Evolutionary conservation across 2,329 filamentous ascomycete species (phyloP), one percentile per base, ranked within the genome.

Genomic region (Escovopsis sp.): DNA sequence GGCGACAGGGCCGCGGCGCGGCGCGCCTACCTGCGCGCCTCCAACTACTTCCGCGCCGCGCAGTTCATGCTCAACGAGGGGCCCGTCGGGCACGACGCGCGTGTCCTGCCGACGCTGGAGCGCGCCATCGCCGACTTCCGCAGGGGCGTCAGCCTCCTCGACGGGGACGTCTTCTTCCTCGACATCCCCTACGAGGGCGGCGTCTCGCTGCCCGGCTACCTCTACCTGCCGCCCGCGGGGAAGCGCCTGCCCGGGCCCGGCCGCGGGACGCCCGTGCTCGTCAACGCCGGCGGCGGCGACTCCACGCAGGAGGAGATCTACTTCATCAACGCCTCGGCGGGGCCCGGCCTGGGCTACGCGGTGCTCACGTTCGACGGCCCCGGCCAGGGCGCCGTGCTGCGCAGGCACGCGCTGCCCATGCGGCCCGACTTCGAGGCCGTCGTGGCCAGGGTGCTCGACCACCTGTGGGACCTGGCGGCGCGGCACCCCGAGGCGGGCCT

Each of bases 301-400:
- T 59, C 53, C 2, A 50, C 57, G 1, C 58, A 62, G 45, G 63
- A 66, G 43, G 63, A 66, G 25, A 51, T 58, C 13, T 57, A 57
- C 40, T 60, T 64, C 43, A 37, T 47, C 20, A 49, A 53, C 8
- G 59, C 53, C 12, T 46, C 50, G 2, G 43, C 53, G 0, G 58
- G 56, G 1, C 47, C 63, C 5, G 53, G 52, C 15, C 53, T 62
- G 0, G 66, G 66, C 2, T 65, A 55, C 48, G 67, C 70, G 40
- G 55, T 57, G 27, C 55, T 69, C 9, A 61, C 61, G 0, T 71
- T 65, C 45, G 66, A 70, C 37, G 67, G 67, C 0, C 67, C 66
- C 0, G 66, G 66, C 0, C 66, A 70, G 46, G 56, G 58, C 3
- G 60, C 53, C 0, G 59, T 64, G 2, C 58, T 62, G 9, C 59